Evolutionary conservation across 805 yeast genomes (phyloP).

Genomic region (Kuraishia cidri): DNA sequence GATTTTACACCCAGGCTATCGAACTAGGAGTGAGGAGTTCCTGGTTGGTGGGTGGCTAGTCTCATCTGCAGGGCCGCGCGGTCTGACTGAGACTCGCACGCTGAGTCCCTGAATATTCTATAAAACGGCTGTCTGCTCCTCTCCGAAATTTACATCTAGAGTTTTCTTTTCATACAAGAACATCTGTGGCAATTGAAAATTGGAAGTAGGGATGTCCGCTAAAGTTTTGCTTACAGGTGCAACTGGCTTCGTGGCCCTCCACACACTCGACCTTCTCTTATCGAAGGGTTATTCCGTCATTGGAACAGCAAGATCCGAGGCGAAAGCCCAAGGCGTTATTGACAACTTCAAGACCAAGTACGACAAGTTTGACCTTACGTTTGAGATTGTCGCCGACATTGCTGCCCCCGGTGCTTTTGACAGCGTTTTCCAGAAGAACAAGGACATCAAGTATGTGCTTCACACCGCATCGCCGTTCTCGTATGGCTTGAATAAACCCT

Average conservation of each 20-base stretch:
- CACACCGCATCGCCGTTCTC: conserved; percentile 32
- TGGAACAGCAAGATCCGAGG: conserved; percentile 17
- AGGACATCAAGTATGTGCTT: conserved; percentile 21
- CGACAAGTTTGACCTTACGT: conserved; percentile 11
- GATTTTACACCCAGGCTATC: no score
- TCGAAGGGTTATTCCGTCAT: conserved; percentile 15
- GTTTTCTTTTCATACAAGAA: no score
- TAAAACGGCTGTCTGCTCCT: no score
- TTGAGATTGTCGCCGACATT: conserved; percentile 23
- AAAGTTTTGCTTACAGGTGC: conserved; percentile 22
- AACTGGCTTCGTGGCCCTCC: conserved; percentile 23
- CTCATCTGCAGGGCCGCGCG: no score
- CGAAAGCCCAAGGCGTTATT: conserved; percentile 6
- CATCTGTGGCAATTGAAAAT: no score
- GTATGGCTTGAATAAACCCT: no score
- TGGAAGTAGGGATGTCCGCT: no score
- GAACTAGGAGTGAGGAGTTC: no score
- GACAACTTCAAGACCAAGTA: conserved; percentile 7
- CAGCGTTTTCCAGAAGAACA: conserved; percentile 25
- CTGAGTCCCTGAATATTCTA: no score
- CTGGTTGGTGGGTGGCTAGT: no score
- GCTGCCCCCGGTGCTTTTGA: conserved; percentile 34
- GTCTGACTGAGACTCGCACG: no score
- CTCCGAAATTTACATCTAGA: no score
- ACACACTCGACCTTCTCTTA: conserved; percentile 14